phyloP scores from a whole-genome alignment of 2,329 filamentous ascomycete species.

The Diaporthe citri region DNA sequence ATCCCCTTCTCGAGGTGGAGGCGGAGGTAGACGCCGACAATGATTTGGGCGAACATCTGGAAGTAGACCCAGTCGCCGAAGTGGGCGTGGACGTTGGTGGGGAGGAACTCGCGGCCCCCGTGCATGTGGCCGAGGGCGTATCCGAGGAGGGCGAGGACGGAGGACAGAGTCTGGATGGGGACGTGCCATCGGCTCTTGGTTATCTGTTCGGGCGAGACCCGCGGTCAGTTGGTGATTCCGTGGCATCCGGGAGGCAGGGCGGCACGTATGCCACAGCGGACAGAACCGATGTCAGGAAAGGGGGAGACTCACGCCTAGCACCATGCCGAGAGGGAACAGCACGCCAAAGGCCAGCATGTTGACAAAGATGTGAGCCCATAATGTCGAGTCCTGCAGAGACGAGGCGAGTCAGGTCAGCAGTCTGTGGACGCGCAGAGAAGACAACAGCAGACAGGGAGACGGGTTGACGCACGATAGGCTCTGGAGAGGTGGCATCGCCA shows the following conservation, averaged over 20 bases:
- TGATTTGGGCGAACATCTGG: constrained; percentile 81
- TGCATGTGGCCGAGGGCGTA: constrained; percentile 95
- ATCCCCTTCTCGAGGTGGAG: constrained; percentile 89
- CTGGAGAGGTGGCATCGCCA: constrained; percentile 76
- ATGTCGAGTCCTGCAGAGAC: constrained; percentile 73
- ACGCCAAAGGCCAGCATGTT: constrained; percentile 91
- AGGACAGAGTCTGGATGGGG: constrained; percentile 82
- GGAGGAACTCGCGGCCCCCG: constrained; percentile 86
- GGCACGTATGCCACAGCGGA: neutral
- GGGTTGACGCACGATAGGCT: constrained; percentile 75
- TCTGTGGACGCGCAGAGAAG: neutral
- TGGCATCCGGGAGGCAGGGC: neutral
- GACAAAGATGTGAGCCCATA: constrained; percentile 95
- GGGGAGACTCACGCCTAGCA: constrained; percentile 78
- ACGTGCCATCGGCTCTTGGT: constrained; percentile 95
- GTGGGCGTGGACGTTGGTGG: constrained; percentile 79
- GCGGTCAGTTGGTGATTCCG: neutral
- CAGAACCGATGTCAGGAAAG: neutral
- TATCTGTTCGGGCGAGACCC: constrained; percentile 67
- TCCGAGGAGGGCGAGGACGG: constrained; percentile 81
- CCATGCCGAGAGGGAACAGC: constrained; percentile 95
- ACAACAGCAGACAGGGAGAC: neutral
- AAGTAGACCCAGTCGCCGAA: constrained; percentile 88
- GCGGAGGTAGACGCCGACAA: constrained; percentile 87
- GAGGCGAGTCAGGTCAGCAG: constrained; percentile 7